phyloP scores from a whole-genome alignment of 1,284 basidiomycete species.

The Meripilus lineatus region DNA sequence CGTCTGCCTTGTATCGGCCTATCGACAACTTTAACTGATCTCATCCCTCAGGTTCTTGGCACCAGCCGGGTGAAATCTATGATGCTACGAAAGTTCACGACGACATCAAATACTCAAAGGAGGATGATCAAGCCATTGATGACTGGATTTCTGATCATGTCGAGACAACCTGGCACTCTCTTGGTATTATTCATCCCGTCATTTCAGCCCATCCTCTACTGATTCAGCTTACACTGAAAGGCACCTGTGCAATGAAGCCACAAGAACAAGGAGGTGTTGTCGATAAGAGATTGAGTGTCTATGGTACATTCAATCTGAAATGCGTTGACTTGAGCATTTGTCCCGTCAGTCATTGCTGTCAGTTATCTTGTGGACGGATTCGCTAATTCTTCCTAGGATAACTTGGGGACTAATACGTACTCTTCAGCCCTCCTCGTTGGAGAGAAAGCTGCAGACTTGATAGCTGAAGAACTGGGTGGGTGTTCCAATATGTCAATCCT shows the following conservation, averaged over 20 bases:
- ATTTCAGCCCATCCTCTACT: constrained; percentile 1
- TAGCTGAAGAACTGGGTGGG: constrained; percentile 62
- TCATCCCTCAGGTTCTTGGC: constrained; percentile 44
- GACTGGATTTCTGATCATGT: constrained; percentile 66
- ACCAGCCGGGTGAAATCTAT: constrained; percentile 49
- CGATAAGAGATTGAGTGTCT: constrained; percentile 67
- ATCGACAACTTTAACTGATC: not conserved
- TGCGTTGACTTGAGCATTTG: constrained; percentile 64
- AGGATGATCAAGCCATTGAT: constrained; percentile 67
- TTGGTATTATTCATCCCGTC: constrained; percentile 37
- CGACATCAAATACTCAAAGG: constrained; percentile 57
- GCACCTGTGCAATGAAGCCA: constrained; percentile 64
- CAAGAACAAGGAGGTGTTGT: constrained; percentile 72
- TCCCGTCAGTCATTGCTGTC: constrained; percentile 37
- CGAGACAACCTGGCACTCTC: constrained; percentile 73
- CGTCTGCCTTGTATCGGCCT: constrained; percentile 8
- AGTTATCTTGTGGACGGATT: constrained; percentile 2
- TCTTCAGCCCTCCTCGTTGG: constrained; percentile 64
- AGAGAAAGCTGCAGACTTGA: constrained; percentile 60
- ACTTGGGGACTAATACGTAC: constrained; percentile 69
- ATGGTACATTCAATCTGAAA: constrained; percentile 69
- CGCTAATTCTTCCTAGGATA: constrained; percentile 38
- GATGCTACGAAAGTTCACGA: constrained; percentile 56
- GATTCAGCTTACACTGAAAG: constrained; percentile 22
- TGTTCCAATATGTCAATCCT: constrained; percentile 1